Evolutionary conservation across 768 basidiomycete species (phyloP).

Genomic region (Obba rivulosa): DNA sequence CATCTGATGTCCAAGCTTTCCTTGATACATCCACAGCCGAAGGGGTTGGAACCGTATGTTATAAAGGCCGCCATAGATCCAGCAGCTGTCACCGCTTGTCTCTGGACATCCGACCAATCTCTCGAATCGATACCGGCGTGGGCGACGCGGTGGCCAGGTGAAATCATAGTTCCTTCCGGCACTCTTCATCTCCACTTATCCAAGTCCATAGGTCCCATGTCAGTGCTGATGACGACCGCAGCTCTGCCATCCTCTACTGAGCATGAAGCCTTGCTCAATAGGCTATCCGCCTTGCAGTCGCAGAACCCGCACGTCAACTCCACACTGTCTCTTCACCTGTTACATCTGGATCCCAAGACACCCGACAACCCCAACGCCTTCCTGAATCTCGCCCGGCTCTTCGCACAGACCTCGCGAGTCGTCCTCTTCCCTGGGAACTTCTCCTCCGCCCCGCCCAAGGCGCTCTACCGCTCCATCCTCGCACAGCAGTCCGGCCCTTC

Average conservation of each 20-base stretch:
- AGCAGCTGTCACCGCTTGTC: conserved; percentile 38
- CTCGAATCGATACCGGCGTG: conserved; percentile 32
- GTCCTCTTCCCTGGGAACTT: conserved; percentile 48
- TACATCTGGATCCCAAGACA: conserved; percentile 35
- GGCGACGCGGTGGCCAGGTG: conserved; percentile 41
- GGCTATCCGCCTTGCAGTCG: conserved; percentile 13
- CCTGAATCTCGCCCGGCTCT: conserved; percentile 60
- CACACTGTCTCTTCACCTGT: conserved; percentile 39
- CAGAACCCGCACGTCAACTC: conserved; percentile 8
- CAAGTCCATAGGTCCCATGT: conserved; percentile 37
- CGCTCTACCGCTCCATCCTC: conserved; percentile 18
- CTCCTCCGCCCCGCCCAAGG: conserved; percentile 22
- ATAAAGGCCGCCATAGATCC: conserved; percentile 9
- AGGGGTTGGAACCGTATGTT: conserved; percentile 14
- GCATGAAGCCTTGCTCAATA: conserved; percentile 15
- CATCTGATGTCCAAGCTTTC: conserved; percentile 22
- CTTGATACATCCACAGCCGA: conserved; percentile 17
- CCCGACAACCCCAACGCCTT: conserved; percentile 44
- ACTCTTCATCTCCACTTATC: not conserved
- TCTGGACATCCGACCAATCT: conserved; percentile 38
- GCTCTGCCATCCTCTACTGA: conserved; percentile 21
- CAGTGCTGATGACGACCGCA: conserved; percentile 41
- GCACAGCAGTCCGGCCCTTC: conserved; percentile 3
- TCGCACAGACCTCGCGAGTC: conserved; percentile 42
- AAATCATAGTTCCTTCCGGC: not conserved